Evolutionary conservation across 306 rosid species (phyloP).

Genomic region (Lathyrus oleraceus): DNA sequence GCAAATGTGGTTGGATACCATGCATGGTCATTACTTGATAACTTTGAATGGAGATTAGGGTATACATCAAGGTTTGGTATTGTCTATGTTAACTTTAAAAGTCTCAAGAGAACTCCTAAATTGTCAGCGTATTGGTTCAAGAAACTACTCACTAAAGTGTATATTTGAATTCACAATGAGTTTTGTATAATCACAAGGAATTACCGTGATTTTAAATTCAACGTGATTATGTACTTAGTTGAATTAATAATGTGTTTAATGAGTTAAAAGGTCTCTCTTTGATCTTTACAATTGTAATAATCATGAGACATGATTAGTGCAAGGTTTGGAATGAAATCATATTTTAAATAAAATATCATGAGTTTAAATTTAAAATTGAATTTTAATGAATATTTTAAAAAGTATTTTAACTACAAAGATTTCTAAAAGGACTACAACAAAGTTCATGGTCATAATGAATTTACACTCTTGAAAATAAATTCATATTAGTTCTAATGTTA

Average conservation of each 20-base stretch:
- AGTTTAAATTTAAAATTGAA: background rate
- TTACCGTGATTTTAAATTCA: background rate
- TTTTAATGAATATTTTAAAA: no score
- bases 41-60: slow-evolving; percentile 92
- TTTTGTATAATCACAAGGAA: background rate
- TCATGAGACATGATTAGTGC: slow-evolving; percentile 2
- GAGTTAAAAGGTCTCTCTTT: no score
- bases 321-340: slow-evolving; percentile 33
- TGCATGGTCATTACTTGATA: slow-evolving; percentile 93
- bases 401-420: no score
- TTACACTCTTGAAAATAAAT: no score
- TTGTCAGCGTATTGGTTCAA: slow-evolving; percentile 94
- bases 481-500: no score
- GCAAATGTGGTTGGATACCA: slow-evolving; percentile 77
- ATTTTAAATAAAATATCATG: background rate
- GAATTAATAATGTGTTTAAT: background rate
- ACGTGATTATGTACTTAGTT: no score
- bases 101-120: slow-evolving; percentile 83
- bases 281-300: slow-evolving; percentile 31
- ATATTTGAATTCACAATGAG: background rate
- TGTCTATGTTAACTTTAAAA: slow-evolving; percentile 76
- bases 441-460: no score
- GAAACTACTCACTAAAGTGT: slow-evolving; percentile 39
- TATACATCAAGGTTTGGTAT: slow-evolving; percentile 93
- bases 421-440: no score